A percentile compares a stretch with the other conserved stretches of the same genome.
These are phyloP conservation scores for Botrytis galanthina DNA, from an alignment of 2,329 filamentous ascomycete genomes.

Conservation along the genomic window DNA sequence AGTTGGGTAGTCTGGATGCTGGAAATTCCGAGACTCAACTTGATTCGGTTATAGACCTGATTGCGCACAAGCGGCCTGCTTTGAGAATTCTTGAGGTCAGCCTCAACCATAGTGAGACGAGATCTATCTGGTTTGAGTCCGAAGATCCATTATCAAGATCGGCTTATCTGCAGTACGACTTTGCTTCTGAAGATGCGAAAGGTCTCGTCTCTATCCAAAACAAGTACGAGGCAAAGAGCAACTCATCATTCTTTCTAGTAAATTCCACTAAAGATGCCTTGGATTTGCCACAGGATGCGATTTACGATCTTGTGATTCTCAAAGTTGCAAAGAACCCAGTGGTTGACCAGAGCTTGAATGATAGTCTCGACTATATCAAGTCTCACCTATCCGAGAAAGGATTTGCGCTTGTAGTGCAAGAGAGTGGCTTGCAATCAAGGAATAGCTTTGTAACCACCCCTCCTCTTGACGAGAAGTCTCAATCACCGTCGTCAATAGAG, in stretches of 20 bases:
- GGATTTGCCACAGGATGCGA: background rate
- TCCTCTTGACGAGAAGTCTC: background rate
- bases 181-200: background rate
- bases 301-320: background rate
- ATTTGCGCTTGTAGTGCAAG: background rate
- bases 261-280: background rate
- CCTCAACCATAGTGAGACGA: slow-evolving; percentile 28
- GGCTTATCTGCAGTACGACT: slow-evolving; percentile 10
- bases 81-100: slow-evolving; percentile 40
- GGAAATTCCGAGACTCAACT: background rate
- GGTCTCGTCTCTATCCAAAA: slow-evolving; percentile 12
- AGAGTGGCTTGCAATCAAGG: background rate
- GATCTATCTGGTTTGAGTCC: slow-evolving; percentile 35
- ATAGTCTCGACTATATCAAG: background rate
- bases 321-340: background rate
- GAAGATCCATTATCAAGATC: background rate
- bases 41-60: slow-evolving; percentile 37
- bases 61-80: slow-evolving; percentile 40
- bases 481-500: background rate
- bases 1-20: background rate
- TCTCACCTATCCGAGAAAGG: background rate
- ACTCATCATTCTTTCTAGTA: background rate
- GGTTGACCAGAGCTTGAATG: background rate
- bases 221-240: slow-evolving; percentile 18
- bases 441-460: background rate